phyloP scores from a whole-genome alignment of 371 early-diverging fungal genomes.

The Lichtheimia hyalospora region DNA sequence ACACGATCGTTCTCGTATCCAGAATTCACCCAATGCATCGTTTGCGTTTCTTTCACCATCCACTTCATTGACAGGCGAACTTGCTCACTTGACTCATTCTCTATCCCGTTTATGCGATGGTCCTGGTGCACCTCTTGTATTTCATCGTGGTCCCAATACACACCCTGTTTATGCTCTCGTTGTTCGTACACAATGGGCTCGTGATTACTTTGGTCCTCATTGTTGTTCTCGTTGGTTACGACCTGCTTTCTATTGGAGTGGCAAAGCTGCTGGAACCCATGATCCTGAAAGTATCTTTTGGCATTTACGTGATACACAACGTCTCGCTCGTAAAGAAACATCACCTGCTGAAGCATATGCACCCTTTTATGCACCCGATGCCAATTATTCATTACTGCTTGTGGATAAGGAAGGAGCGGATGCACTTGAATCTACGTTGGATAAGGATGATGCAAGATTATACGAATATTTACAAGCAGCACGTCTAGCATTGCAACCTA shows the following conservation, averaged over 20 bases:
- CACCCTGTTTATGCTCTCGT: conserved; percentile 69
- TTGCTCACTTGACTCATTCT: conserved; percentile 35
- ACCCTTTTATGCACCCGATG: conserved; percentile 25
- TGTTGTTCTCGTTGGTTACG: conserved; percentile 50
- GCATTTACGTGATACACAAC: conserved; percentile 51
- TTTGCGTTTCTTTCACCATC: conserved; percentile 55
- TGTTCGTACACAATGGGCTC: conserved; percentile 59
- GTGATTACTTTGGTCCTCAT: conserved; percentile 41
- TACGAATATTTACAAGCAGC: conserved; percentile 49
- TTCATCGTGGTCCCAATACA: conserved; percentile 70
- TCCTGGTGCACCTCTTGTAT: conserved; percentile 42
- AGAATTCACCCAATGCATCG: conserved; percentile 33
- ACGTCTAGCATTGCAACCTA: conserved; percentile 39
- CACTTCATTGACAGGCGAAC: conserved; percentile 37
- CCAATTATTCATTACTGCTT: conserved; percentile 51
- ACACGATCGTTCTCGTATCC: conserved; percentile 3
- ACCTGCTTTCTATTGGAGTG: conserved; percentile 69
- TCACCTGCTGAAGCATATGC: conserved; percentile 65
- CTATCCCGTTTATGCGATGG: conserved; percentile 55
- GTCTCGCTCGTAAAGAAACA: conserved; percentile 58
- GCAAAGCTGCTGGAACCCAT: conserved; percentile 38
- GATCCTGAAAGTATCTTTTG: conserved; percentile 61
- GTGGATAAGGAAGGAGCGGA: conserved; percentile 60
- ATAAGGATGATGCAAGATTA: conserved; percentile 30
- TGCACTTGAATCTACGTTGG: conserved; percentile 14